Base-by-base conservation (phyloP, 2,329 filamentous ascomycete species). In the Trematosphaeria pertusa region DNA sequence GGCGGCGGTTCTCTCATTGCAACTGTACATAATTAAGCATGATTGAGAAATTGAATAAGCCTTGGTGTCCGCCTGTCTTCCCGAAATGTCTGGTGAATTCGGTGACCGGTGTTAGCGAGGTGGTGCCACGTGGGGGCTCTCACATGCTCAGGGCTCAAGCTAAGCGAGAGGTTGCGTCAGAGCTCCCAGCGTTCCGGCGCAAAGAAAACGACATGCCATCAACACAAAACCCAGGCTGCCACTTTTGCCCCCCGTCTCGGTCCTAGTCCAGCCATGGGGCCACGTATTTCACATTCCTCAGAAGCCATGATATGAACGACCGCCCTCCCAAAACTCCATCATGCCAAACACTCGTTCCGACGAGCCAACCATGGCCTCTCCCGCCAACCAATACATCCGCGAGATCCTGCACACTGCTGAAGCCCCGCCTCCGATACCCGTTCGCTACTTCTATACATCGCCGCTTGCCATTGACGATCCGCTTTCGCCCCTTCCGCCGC, bases 381-480 rank as follows among this genome's bases (percentile, higher is more conserved):
- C 64, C 30, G 63, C 74, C 26, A 76, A 75, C 52, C 70, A 72
- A 50, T 78, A 77, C 59, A 73, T 76, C 37, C 70, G 75, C 38
- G 70, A 77, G 52, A 66, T 77, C 18, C 63, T 77, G 19, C 75
- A 77, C 42, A 58, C 60, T 5, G 37, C 55, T 15, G 69, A 73
- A 43, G 56, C 65, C 2, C 67, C 72, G 21, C 58, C 71, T 15
- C 41, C 64, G 3, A 66, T 73, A 21, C 45, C 61, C 37, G 64
- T 69, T 24, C 72, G 72, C 37, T 96, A 91, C 75, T 96, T 96
- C 73, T 96, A 96, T 71, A 82, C 85, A 11, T 94, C 91, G 9
- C 78, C 85, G 10, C 81, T 93, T 38, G 87, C 91, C 21, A 91
- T 96, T 65, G 91, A 96, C 64, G 91, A 96, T 64, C 90, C 90